Conservation (phyloP, 495 filamentous ascomycete genomes). For the Penicillium bovifimosum region DNA sequence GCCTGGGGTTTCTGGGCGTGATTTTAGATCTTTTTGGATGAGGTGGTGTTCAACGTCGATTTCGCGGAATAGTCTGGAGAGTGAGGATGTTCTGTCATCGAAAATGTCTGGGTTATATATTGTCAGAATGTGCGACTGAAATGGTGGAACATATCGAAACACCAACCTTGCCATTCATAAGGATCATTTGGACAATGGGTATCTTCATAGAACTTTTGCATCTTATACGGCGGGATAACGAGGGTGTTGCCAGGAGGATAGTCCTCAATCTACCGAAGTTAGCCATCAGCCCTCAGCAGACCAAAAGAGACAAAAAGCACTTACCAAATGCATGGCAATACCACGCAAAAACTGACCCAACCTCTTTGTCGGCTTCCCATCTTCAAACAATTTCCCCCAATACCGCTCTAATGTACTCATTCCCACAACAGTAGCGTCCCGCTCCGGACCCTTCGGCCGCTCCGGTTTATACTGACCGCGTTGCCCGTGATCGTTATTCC, state of each 20-base stretch:
- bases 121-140: constrained; percentile 4
- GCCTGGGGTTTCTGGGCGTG: constrained; percentile 64
- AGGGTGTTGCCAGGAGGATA: constrained; percentile 67
- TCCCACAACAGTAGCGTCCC: constrained; percentile 45
- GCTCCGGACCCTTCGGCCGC: constrained; percentile 41
- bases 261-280: constrained; percentile 61
- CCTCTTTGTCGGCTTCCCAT: constrained; percentile 59
- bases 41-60: constrained; percentile 77
- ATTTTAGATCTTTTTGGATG: constrained; percentile 55
- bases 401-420: constrained; percentile 60
- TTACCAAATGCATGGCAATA: constrained; percentile 73
- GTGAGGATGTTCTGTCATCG: constrained; percentile 15
- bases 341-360: constrained; percentile 69
- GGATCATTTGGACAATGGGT: constrained; percentile 57
- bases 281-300: constrained; percentile 9
- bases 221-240: constrained; percentile 76
- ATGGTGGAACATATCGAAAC: neutral
- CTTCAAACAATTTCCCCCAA: constrained; percentile 75
- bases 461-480: constrained; percentile 19
- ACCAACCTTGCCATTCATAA: constrained; percentile 60
- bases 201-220: constrained; percentile 70
- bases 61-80: constrained; percentile 70
- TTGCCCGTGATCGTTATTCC: constrained; percentile 25
- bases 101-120: constrained; percentile 38
- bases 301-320: constrained; percentile 12